Conservation (phyloP, 2,329 filamentous ascomycete genomes). For the Dactylellina cionopaga region DNA sequence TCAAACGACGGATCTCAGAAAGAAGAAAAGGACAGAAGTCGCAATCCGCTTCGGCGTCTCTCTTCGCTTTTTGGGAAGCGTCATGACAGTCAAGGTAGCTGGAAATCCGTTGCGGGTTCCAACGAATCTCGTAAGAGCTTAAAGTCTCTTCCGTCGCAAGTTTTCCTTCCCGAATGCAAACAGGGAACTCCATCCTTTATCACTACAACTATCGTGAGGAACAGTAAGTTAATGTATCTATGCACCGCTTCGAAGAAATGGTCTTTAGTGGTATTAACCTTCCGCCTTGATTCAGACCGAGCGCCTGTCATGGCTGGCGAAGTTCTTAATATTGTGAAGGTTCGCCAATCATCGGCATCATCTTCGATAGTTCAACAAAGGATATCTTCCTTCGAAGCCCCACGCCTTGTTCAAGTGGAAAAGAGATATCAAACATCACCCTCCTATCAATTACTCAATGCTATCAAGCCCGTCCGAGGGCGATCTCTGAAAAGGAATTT, state of each 20-base stretch:
- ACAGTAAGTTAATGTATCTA: conserved; percentile 14
- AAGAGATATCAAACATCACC: conserved; percentile 46
- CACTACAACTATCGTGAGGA: conserved; percentile 32
- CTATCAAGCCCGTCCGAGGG: conserved; percentile 37
- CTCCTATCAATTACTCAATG: conserved; percentile 34
- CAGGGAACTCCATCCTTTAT: conserved; percentile 39
- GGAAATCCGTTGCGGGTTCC: not conserved
- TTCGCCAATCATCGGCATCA: conserved; percentile 18
- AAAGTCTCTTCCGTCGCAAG: conserved; percentile 41
- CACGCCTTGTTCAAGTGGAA: conserved; percentile 12
- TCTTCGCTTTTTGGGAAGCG: conserved; percentile 36
- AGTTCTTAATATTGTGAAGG: not conserved
- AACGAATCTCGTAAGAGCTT: conserved; percentile 22
- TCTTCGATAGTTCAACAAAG: conserved; percentile 40
- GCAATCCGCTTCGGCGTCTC: conserved; percentile 35
- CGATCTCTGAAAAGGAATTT: conserved; percentile 21
- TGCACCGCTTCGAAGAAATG: not conserved
- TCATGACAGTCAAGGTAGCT: not conserved
- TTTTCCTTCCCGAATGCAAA: conserved; percentile 29
- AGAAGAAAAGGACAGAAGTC: conserved; percentile 7
- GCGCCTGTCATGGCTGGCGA: not conserved
- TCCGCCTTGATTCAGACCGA: not conserved
- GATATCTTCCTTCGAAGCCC: conserved; percentile 43
- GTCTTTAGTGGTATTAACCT: not conserved
- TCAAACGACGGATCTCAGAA: not conserved